Percentiles rank a stretch among this genome's conserved stretches.
These are phyloP conservation scores for Eucalyptus pumila DNA, from an alignment of 345 rosid species.

Conservation along the genomic window DNA sequence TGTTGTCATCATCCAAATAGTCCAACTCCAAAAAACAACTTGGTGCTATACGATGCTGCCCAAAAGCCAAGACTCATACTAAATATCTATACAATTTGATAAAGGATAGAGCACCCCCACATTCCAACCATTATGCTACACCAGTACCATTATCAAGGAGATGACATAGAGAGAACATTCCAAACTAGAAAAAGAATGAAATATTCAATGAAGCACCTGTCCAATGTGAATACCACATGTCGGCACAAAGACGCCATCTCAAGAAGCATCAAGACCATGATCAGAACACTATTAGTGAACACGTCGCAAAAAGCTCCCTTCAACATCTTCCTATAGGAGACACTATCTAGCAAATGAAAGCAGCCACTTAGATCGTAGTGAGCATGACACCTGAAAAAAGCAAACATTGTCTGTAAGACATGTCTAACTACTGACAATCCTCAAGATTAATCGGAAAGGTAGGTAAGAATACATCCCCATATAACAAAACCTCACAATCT, in stretches of 20 bases:
- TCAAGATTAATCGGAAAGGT: accelerated
- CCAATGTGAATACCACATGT: neutral
- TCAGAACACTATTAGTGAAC: neutral
- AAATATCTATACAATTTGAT: too few relatives aligned
- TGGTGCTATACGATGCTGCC: too few relatives aligned
- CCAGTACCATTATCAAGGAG: too few relatives aligned
- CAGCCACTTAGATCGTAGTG: accelerated
- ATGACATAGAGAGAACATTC: neutral
- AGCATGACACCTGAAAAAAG: neutral
- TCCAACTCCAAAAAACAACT: too few relatives aligned
- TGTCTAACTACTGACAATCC: neutral
- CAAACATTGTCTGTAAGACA: neutral
- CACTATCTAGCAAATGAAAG: neutral
- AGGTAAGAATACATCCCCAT: accelerated
- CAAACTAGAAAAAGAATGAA: neutral
- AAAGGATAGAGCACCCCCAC: too few relatives aligned
- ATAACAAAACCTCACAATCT: too few relatives aligned
- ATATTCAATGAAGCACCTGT: too few relatives aligned
- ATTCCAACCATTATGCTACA: neutral
- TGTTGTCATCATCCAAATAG: too few relatives aligned
- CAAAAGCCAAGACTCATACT: too few relatives aligned
- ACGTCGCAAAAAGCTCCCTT: accelerated
- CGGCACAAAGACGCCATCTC: neutral
- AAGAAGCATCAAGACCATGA: neutral
- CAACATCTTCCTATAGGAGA: neutral